These are phyloP conservation scores for Aspergillus ustus DNA, from an alignment of 2,329 filamentous ascomycete genomes.

Conservation along the genomic window DNA sequence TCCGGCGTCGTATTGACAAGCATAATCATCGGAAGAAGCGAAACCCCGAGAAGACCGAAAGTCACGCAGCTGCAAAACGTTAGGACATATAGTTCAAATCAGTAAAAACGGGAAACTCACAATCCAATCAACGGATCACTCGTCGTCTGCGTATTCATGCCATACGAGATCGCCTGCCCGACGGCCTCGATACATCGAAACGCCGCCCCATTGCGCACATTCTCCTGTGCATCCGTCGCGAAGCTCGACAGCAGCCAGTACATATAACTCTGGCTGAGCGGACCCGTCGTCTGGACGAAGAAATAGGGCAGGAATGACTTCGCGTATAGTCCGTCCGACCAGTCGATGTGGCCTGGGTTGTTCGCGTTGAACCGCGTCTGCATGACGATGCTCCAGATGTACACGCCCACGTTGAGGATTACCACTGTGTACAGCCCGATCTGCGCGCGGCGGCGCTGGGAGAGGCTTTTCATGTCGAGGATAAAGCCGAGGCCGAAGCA, in stretches of 20 bases:
- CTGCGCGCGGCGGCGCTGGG: constrained; percentile 53
- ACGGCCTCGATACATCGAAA: constrained; percentile 49
- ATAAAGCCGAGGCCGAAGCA: constrained; percentile 56
- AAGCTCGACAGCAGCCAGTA: constrained; percentile 52
- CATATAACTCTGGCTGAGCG: constrained; percentile 52
- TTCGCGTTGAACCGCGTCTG: constrained; percentile 46
- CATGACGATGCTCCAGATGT: constrained; percentile 57
- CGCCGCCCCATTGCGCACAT: constrained; percentile 49
- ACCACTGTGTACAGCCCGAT: constrained; percentile 52
- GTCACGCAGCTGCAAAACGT: constrained; percentile 40
- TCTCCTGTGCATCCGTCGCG: constrained; percentile 48
- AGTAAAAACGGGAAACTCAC: no score
- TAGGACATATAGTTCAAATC: no score
- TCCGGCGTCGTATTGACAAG: constrained; percentile 48
- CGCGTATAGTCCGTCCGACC: constrained; percentile 50
- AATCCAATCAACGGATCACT: constrained; percentile 45
- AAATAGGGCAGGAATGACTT: constrained; percentile 54
- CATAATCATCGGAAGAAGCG: constrained; percentile 43
- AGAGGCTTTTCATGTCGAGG: constrained; percentile 46
- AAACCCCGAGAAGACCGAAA: constrained; percentile 43
- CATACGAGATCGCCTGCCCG: constrained; percentile 48
- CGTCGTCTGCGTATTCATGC: constrained; percentile 48
- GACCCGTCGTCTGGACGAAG: constrained; percentile 52
- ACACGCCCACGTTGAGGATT: constrained; percentile 53
- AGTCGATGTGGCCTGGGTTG: constrained; percentile 52